Evolutionary conservation across 2,329 filamentous ascomycete species (phyloP).

Genomic region (Pyrenophora teres): DNA sequence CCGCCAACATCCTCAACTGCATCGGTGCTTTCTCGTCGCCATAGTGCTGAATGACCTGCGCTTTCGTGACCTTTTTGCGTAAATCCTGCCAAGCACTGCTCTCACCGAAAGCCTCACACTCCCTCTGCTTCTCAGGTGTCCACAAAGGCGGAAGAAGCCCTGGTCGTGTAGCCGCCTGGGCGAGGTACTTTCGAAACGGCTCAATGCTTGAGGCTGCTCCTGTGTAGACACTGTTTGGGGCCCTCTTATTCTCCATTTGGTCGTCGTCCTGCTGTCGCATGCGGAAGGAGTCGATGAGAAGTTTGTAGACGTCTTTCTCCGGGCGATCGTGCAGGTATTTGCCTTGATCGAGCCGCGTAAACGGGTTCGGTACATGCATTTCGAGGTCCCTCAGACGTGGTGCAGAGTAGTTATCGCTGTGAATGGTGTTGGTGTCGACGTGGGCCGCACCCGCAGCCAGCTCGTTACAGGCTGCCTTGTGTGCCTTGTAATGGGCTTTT

Average conservation of each 20-base stretch:
- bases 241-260: conserved; percentile 19
- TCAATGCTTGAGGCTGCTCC: conserved; percentile 20
- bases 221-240: conserved; percentile 21
- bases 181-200: conserved; percentile 28
- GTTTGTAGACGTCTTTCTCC: conserved; percentile 32
- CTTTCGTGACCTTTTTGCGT: conserved; percentile 18
- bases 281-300: conserved; percentile 40
- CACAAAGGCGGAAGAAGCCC: conserved; percentile 33
- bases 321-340: conserved; percentile 34
- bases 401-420: conserved; percentile 7
- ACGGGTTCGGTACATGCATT: conserved; percentile 27
- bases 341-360: conserved; percentile 25
- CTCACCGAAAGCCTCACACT: conserved; percentile 26
- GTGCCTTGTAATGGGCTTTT: conserved; percentile 38
- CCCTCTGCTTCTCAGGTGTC: conserved; percentile 20
- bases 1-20: conserved; percentile 35
- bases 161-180: conserved; percentile 1
- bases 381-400: conserved; percentile 17
- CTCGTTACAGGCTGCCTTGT: conserved; percentile 39
- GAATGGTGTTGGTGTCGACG: conserved; percentile 2
- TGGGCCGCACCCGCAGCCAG: neutral
- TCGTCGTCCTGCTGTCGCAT: conserved; percentile 30
- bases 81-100: conserved; percentile 24
- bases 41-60: conserved; percentile 29
- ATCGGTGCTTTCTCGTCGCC: conserved; percentile 27